phyloP scores from a whole-genome alignment of 2,329 filamentous ascomycete species.

The Xenosphaeropsis pyriputrescens region DNA sequence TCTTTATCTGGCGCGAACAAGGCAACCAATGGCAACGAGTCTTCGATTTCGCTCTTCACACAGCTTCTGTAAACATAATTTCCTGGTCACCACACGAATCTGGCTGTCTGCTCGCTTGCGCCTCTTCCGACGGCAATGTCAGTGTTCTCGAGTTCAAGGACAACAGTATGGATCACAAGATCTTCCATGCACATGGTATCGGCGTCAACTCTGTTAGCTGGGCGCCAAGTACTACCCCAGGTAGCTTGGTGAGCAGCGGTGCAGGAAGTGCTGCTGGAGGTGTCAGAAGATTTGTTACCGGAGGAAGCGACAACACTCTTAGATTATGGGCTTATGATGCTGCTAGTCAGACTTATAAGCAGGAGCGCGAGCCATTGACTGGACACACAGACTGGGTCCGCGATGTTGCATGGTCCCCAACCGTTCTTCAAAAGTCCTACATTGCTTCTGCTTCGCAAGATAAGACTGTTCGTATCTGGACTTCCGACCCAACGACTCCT shows the following conservation, averaged over 20 bases:
- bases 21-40: slow-evolving; percentile 62
- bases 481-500: slow-evolving; percentile 49
- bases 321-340: slow-evolving; percentile 82
- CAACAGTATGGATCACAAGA: slow-evolving; percentile 78
- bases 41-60: slow-evolving; percentile 87
- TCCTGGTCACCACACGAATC: slow-evolving; percentile 96
- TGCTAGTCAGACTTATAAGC: slow-evolving; percentile 43
- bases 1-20: slow-evolving; percentile 96
- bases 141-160: slow-evolving; percentile 95
- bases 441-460: slow-evolving; percentile 93
- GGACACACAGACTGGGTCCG: slow-evolving; percentile 96
- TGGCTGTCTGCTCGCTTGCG: slow-evolving; percentile 87
- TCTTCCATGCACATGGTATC: slow-evolving; percentile 83
- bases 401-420: slow-evolving; percentile 94
- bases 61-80: slow-evolving; percentile 91
- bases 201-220: slow-evolving; percentile 94
- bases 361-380: slow-evolving; percentile 47
- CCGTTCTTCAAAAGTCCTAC: slow-evolving; percentile 88
- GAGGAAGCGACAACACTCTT: slow-evolving; percentile 83
- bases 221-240: slow-evolving; percentile 76
- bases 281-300: slow-evolving; percentile 79
- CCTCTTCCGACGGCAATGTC: slow-evolving; percentile 85
- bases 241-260: slow-evolving; percentile 66
- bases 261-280: slow-evolving; percentile 42
- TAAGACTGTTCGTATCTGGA: slow-evolving; percentile 97